Evolutionary conservation across 805 yeast genomes (phyloP).

Genomic region (Starmerella floricola): DNA sequence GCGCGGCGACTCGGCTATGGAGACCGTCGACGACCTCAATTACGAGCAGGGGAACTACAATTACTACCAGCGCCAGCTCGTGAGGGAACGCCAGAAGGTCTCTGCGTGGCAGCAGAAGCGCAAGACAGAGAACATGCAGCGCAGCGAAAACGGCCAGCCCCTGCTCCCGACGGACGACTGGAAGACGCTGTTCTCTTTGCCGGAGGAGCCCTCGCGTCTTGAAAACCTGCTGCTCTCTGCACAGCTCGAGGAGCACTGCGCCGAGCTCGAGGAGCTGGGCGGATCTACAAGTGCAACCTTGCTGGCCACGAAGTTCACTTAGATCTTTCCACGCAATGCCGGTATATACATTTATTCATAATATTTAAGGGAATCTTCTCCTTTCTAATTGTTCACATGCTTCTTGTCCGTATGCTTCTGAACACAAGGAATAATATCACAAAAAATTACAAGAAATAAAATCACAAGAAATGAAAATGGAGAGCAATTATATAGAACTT

Average conservation of each 20-base stretch:
- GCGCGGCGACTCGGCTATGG: conserved; percentile 50
- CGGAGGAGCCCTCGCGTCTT: conserved; percentile 62
- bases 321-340: no score
- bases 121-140: conserved; percentile 49
- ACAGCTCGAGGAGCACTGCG: conserved; percentile 57
- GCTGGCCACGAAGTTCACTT: conserved; percentile 10
- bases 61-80: conserved; percentile 65
- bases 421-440: no score
- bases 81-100: conserved; percentile 57
- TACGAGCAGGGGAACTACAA: conserved; percentile 70
- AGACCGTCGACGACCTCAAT: conserved; percentile 61
- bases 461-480: no score
- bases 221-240: conserved; percentile 59
- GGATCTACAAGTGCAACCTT: conserved; percentile 23
- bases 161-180: conserved; percentile 44
- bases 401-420: no score
- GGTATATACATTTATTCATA: no score
- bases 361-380: no score
- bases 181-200: conserved; percentile 52
- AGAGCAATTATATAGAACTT: no score
- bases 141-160: conserved; percentile 46
- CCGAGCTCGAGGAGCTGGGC: conserved; percentile 58
- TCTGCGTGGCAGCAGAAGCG: conserved; percentile 64
- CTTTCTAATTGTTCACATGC: no score
- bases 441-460: no score